Conservation (phyloP, 345 rosid species). For the Clarkia xantiana region DNA sequence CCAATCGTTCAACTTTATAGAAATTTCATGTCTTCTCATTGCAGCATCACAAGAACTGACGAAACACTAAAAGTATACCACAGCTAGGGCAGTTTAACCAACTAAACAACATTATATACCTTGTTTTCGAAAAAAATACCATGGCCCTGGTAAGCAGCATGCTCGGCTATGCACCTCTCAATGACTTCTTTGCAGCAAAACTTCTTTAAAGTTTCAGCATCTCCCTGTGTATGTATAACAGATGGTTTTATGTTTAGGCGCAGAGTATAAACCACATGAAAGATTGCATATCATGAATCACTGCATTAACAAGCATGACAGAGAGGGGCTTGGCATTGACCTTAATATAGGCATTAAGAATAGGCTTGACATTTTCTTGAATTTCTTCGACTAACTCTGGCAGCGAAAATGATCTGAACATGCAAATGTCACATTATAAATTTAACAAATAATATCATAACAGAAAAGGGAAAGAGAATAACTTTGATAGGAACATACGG, state of each 20-base stretch:
- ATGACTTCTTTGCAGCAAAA: slow-evolving; percentile 70
- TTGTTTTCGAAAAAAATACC: slow-evolving; percentile 68
- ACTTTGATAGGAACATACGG: slow-evolving; percentile 40
- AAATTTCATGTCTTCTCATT: too few relatives aligned
- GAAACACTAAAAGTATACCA: too few relatives aligned
- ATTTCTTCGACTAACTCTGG: slow-evolving; percentile 77
- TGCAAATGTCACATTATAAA: neutral
- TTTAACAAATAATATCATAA: slow-evolving; percentile 2
- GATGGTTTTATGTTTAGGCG: neutral
- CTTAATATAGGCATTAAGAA: slow-evolving; percentile 69
- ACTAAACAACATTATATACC: slow-evolving; percentile 23
- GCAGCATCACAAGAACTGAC: neutral
- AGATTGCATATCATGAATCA: too few relatives aligned
- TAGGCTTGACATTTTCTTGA: slow-evolving; percentile 78
- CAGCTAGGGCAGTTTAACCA: too few relatives aligned
- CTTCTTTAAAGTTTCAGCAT: slow-evolving; percentile 56
- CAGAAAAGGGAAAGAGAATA: slow-evolving; percentile 7
- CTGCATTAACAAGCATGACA: neutral
- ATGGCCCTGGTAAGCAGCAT: slow-evolving; percentile 43
- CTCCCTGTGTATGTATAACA: slow-evolving; percentile 43
- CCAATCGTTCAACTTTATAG: too few relatives aligned
- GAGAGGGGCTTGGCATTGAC: slow-evolving; percentile 12
- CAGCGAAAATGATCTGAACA: slow-evolving; percentile 66
- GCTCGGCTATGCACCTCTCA: slow-evolving; percentile 71
- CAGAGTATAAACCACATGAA: too few relatives aligned